These are phyloP conservation scores for Trichoderma sp. DNA, from an alignment of 2,329 filamentous ascomycete genomes.

Conservation along the genomic window DNA sequence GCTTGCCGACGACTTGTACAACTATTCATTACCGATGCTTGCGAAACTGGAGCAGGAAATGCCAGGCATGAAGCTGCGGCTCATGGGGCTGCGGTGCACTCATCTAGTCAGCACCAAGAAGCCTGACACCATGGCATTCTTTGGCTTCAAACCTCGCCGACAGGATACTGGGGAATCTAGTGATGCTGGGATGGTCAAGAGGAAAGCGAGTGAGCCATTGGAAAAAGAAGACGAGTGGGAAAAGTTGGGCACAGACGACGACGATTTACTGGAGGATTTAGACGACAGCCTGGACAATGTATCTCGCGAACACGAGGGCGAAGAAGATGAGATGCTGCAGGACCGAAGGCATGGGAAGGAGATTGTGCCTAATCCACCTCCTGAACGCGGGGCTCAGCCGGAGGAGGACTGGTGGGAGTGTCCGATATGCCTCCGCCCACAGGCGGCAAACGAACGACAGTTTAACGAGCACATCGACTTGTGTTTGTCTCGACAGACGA, in stretches of 20 bases:
- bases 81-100: constrained; percentile 88
- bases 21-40: constrained; percentile 76
- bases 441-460: constrained; percentile 66
- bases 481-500: constrained; percentile 82
- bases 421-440: constrained; percentile 79
- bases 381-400: constrained; percentile 21
- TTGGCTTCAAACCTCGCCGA: constrained; percentile 55
- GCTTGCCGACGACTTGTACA: constrained; percentile 78
- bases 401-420: constrained; percentile 71
- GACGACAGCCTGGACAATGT: neutral
- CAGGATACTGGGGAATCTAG: constrained; percentile 21
- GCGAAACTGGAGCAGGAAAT: constrained; percentile 80
- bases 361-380: constrained; percentile 44
- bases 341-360: constrained; percentile 48
- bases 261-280: constrained; percentile 30
- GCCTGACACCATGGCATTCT: constrained; percentile 72
- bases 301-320: neutral
- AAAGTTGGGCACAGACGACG: constrained; percentile 65
- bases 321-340: neutral
- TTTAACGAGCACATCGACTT: constrained; percentile 94
- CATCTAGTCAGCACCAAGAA: constrained; percentile 85
- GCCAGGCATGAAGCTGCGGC: constrained; percentile 70
- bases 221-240: constrained; percentile 56
- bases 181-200: constrained; percentile 30
- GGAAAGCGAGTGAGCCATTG: constrained; percentile 33